These are phyloP conservation scores for Ailanthus altissimus DNA, from an alignment of 345 rosid genomes.

Conservation along the genomic window DNA sequence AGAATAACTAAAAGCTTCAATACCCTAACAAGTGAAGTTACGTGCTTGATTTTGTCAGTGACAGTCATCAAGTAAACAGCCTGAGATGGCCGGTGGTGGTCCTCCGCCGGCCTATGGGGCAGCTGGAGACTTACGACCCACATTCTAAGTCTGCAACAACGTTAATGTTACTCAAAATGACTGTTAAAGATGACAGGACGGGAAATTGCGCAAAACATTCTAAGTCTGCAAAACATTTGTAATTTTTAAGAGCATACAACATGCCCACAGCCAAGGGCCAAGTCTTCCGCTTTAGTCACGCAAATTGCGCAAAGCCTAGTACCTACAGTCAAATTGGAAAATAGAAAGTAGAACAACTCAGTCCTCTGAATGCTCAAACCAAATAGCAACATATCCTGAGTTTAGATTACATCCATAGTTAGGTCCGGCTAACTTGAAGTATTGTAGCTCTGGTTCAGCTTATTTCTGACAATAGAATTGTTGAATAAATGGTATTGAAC, in stretches of 20 bases:
- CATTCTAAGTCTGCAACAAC: conserved; percentile 60
- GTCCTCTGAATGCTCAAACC: not conserved
- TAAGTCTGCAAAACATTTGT: conserved; percentile 1
- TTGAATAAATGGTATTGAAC: not conserved
- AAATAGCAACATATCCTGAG: not conserved
- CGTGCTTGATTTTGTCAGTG: not conserved
- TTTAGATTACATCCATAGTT: too few species aligned
- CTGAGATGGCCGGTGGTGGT: conserved; percentile 53
- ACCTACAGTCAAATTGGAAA: conserved; percentile 35
- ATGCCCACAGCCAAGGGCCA: conserved; percentile 77
- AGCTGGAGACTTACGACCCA: conserved; percentile 46
- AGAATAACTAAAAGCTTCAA: not conserved
- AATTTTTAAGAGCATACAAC: conserved; percentile 45
- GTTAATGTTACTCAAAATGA: not conserved
- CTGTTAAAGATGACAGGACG: not conserved
- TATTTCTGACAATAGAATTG: not conserved
- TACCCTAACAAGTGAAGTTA: not conserved
- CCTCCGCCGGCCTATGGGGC: conserved; percentile 65
- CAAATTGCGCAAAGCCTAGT: conserved; percentile 65
- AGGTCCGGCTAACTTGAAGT: too few species aligned
- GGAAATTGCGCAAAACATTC: too few species aligned
- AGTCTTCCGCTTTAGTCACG: conserved; percentile 52
- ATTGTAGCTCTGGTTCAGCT: not conserved
- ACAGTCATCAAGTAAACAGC: conserved; percentile 42
- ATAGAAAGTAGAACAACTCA: not conserved